Percentiles rank a stretch among this genome's conserved stretches.
These are phyloP conservation scores for Dioscorea cayenensis DNA, from an alignment of 116 monocot genomes.

Conservation along the genomic window DNA sequence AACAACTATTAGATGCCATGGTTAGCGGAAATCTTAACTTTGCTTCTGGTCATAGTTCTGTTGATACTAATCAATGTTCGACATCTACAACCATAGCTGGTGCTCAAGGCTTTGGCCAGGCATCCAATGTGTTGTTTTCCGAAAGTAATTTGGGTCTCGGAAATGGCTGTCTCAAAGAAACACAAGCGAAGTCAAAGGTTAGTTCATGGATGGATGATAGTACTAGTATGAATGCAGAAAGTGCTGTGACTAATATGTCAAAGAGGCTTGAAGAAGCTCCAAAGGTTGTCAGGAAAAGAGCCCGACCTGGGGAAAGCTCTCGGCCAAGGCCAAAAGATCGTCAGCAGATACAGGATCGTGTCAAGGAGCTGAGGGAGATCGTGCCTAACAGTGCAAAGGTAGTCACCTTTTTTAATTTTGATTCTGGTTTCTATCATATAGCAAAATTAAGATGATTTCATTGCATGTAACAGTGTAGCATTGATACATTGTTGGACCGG, in stretches of 20 bases:
- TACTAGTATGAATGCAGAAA: slow-evolving; percentile 46
- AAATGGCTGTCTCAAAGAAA: slow-evolving; percentile 14
- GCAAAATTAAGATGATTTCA: neutral
- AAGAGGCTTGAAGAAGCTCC: slow-evolving; percentile 37
- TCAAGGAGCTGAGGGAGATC: slow-evolving; percentile 89
- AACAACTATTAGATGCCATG: slow-evolving; percentile 39
- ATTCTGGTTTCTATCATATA: neutral
- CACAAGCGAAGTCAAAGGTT: slow-evolving; percentile 9
- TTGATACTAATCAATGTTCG: slow-evolving; percentile 13
- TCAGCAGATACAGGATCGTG: slow-evolving; percentile 93
- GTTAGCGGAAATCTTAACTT: slow-evolving; percentile 25
- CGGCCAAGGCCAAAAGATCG: slow-evolving; percentile 93
- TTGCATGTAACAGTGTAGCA: slow-evolving; percentile 78
- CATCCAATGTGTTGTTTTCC: slow-evolving; percentile 3
- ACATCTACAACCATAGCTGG: slow-evolving; percentile 4
- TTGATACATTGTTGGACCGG: slow-evolving; percentile 85
- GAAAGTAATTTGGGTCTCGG: slow-evolving; percentile 16
- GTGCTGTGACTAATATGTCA: slow-evolving; percentile 15
- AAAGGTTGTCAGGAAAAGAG: slow-evolving; percentile 63
- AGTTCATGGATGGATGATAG: slow-evolving; percentile 45
- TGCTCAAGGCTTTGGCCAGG: slow-evolving; percentile 16
- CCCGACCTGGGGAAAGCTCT: slow-evolving; percentile 79
- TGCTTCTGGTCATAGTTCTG: slow-evolving; percentile 20
- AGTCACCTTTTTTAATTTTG: neutral
- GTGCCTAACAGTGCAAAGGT: slow-evolving; percentile 95